phyloP scores from a whole-genome alignment of 2,329 filamentous ascomycete genomes.

The Aspergillus aculeatinus region DNA sequence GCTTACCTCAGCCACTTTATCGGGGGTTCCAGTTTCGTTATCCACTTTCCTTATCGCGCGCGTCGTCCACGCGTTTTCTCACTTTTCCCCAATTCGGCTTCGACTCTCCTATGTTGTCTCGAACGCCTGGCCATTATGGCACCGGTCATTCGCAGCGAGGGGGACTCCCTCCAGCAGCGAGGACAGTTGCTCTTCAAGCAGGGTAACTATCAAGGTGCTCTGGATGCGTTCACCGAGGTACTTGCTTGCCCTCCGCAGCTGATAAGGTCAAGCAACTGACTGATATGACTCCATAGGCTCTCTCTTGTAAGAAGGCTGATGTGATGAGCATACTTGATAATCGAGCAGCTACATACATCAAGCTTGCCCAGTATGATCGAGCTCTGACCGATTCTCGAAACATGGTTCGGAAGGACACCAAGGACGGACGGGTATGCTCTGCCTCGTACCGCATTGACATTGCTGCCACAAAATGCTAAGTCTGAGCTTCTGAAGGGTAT shows the following conservation, averaged over 20 bases:
- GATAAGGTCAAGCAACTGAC: constrained; percentile 14
- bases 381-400: constrained; percentile 58
- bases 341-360: constrained; percentile 56
- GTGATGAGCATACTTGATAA: constrained; percentile 51
- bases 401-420: constrained; percentile 54
- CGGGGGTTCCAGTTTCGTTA: not conserved
- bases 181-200: constrained; percentile 46
- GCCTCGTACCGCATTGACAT: not conserved
- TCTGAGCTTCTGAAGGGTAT: constrained; percentile 46
- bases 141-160: constrained; percentile 13
- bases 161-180: constrained; percentile 34
- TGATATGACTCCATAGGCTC: constrained; percentile 29
- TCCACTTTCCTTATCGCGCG: constrained; percentile 4
- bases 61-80: constrained; percentile 1
- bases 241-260: constrained; percentile 9
- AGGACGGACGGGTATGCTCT: constrained; percentile 50
- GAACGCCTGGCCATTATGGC: not conserved
- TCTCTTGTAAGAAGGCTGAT: constrained; percentile 35
- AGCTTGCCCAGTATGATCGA: constrained; percentile 50
- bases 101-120: not conserved
- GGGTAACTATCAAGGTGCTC: constrained; percentile 45
- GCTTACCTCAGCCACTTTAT: constrained; percentile 11
- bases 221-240: constrained; percentile 45
- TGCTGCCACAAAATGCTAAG: constrained; percentile 10
- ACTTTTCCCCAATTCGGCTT: not conserved